Evolutionary conservation across 2,329 filamentous ascomycete genomes (phyloP), one percentile per base, ranked within the genome.

Genomic region (Colletotrichum sp.): DNA sequence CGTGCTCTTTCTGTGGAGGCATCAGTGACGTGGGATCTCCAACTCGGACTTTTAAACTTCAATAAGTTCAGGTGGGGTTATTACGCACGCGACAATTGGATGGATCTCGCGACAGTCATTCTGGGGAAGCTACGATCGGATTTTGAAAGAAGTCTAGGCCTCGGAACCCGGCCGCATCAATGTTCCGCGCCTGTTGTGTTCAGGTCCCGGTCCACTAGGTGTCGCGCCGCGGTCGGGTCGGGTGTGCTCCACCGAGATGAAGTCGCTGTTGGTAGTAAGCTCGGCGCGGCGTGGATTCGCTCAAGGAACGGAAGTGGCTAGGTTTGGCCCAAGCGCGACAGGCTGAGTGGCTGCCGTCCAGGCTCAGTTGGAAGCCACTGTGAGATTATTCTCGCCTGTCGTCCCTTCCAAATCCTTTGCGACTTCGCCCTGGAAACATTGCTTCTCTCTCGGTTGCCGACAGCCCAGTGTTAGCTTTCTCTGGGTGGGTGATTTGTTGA

Each of bases 381-480:
- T 71, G 74, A 76, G 70, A 76, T 74, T 60, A 39, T 76, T 67
- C 65, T 74, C 59, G 65, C 59, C 64, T 65, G 70, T 63, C 57
- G 30, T 49, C 68, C 57, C 65, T 63, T 68, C 57, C 28, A 49
- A 34, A 52, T 69, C 30, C 65, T 69, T 76, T 69, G 71, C 72
- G 75, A 71, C 44, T 63, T 63, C 67, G 67, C 67, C 63, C 71
- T 71, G 64, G 59, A 36, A 30, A 21, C 44, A 24, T 52, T 52
- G 44, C 44, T 49, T 16, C n/a, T 26, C 39, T 64, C n/a, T 57
- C 24, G 32, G 39, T 26, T 12, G 65, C 13, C 24, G 16, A 39
- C 70, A 32, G 18, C n/a, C 30, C 32, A 68, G 24, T 24, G 15
- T 68, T 18, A 30, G 44, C 10, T 52, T 52, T 21, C 44, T 52